Evolutionary conservation across 2,329 filamentous ascomycete species (phyloP), one percentile per base, ranked within the genome.

Genomic region (Aspergillus carbonarius): DNA sequence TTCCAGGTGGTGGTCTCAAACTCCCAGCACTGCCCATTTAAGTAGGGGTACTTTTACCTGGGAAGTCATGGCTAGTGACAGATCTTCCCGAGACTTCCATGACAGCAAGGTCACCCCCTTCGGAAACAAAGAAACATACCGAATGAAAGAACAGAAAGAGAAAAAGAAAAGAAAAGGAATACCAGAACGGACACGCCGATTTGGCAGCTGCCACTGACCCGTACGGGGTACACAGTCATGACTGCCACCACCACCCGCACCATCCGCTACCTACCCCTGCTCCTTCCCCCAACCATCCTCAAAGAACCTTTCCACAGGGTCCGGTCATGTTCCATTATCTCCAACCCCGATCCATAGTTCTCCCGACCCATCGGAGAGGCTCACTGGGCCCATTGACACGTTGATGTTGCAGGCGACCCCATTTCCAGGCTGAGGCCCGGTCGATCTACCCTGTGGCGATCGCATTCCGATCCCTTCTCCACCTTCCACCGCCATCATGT

Each of bases 391-490:
- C 32, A 54, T 51, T 58, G 50, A 58, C 30, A 58, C 56, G 50
- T 54, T 61, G 64, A 63, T 48, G 50, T 55, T 57, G 47, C 56
- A 58, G 56, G 56, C 17, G 44, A n/a, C 54, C 37, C 54, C 34
- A 48, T 35, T 18, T 8, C 50, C 37, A 40, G 50, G 25, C 50
- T 47, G 25, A 47, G 23, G 15, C 47, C 56, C 48, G 58, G 55
- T 56, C 57, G 50, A 60, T 59, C 58, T 48, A 44, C 53, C 49
- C 50, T 59, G 44, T 30, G 44, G 44, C 52, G 54, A 58, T 62
- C 62, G 37, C 60, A 59, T 64, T 64, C 58, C 60, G 58, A 63
- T 60, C 57, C 54, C 37, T 47, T 23, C 51, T 44, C 48, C 50
- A 35, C 25, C 25, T 35, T 46, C 40, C 39, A 17, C 47, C 54